These are phyloP conservation scores for Salix udensis DNA, from an alignment of 345 rosid species.

Conservation along the genomic window DNA sequence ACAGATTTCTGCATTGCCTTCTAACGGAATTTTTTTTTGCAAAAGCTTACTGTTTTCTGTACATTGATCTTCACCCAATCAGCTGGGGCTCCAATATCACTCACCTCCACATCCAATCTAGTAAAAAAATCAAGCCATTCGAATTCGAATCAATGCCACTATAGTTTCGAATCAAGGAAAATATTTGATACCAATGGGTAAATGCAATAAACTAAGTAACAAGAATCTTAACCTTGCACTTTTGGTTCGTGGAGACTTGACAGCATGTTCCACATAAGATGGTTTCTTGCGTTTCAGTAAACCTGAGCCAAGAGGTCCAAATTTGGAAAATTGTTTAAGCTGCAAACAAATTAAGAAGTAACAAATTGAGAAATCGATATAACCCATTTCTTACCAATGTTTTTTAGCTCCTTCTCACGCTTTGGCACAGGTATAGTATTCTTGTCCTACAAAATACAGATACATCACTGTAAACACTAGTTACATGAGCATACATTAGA, in stretches of 20 bases:
- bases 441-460: slow-evolving; percentile 44
- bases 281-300: slow-evolving; percentile 76
- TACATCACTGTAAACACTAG: background rate
- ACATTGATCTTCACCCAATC: slow-evolving; percentile 78
- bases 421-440: slow-evolving; percentile 36
- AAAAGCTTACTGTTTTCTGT: slow-evolving; percentile 54
- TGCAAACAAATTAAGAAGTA: background rate
- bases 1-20: background rate
- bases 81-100: slow-evolving; percentile 60
- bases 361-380: background rate
- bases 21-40: background rate
- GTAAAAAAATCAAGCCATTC: slow-evolving; percentile 9
- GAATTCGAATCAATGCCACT: background rate
- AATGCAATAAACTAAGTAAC: background rate
- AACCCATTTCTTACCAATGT: slow-evolving; percentile 40
- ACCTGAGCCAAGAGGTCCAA: slow-evolving; percentile 34
- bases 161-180: background rate
- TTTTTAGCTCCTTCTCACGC: slow-evolving; percentile 60
- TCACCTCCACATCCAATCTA: slow-evolving; percentile 51
- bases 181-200: background rate
- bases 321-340: slow-evolving; percentile 1
- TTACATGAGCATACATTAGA: background rate
- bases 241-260: slow-evolving; percentile 45
- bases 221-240: slow-evolving; percentile 58
- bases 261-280: slow-evolving; percentile 32